These are phyloP conservation scores for Clitopilus passeckerianus DNA, from an alignment of 768 basidiomycete genomes.

Conservation along the genomic window DNA sequence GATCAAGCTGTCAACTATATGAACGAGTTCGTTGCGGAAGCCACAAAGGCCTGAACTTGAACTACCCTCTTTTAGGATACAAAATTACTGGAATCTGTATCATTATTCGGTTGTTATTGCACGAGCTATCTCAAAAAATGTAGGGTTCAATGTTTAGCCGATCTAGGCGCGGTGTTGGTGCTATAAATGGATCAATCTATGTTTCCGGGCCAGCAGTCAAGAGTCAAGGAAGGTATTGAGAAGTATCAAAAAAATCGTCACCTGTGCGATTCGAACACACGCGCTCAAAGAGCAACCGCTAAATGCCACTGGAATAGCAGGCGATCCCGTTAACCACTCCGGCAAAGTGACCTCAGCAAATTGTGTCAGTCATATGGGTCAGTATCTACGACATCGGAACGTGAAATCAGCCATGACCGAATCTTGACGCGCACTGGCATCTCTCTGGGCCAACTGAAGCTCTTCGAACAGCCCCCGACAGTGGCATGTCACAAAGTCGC, in stretches of 20 bases:
- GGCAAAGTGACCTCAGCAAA: constrained; percentile 69
- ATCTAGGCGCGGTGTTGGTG: too few relatives aligned
- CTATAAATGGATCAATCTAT: too few relatives aligned
- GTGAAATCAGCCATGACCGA: too few relatives aligned
- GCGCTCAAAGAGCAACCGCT: constrained; percentile 50
- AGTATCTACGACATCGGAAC: too few relatives aligned
- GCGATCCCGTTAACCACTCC: constrained; percentile 92
- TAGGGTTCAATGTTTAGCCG: too few relatives aligned
- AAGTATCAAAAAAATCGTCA: constrained; percentile 30
- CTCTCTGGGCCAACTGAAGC: too few relatives aligned
- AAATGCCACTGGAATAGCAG: constrained; percentile 41
- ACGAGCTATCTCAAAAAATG: too few relatives aligned
- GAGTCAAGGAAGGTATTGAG: not conserved
- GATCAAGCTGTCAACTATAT: constrained; percentile 59
- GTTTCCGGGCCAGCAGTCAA: too few relatives aligned
- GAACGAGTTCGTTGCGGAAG: constrained; percentile 39
- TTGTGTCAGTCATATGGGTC: too few relatives aligned
- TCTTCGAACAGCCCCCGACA: not conserved
- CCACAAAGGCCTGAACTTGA: not conserved
- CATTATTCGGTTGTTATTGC: not conserved
- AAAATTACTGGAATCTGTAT: not conserved
- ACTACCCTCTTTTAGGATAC: not conserved
- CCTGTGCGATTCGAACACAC: constrained; percentile 53
- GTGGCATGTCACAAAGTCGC: not conserved
- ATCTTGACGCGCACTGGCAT: too few relatives aligned